Base-by-base conservation (phyloP, 768 basidiomycete genomes). In the Russula foetens region DNA sequence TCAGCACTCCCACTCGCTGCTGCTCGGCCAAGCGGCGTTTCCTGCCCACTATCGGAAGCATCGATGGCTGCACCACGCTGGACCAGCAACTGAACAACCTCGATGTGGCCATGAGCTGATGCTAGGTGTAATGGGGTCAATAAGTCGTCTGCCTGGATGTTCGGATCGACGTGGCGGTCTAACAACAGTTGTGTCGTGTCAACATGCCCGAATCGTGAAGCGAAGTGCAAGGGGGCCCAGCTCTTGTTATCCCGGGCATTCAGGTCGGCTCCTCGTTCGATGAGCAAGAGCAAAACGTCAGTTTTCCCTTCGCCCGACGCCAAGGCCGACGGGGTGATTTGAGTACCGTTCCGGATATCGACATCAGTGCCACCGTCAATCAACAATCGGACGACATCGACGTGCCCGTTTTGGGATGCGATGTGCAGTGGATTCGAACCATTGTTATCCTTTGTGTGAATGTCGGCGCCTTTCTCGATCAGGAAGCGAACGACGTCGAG, bases 241-340 rank as follows among this genome's bases (percentile, higher is more conserved):
- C 45, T 14, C 24, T 14, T 1, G 24, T 48, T n/a, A 11, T 48
- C 46, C 17, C 46, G 26, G 3, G 26, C 5, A 29, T 28, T 8
- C 17, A 29, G 1, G 46, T 47, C 46, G 1, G 46, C 46, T 0
- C 46, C 46, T 17, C 28, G 15, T 17, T 47, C 26, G 24, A 47
- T 47, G 5, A 47, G 28, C 3, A 47, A 47, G 6, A 7, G 15
- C 0, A 4, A 26, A 5, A 47, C 17, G n/a, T 31, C 48, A 4
- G 24, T 8, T 46, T 46, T 15, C 11, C 45, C 45, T 11, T 12
- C 14, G 0, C 1, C 14, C 23, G 45, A 46, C 14, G 45, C 45
- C 23, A 46, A 15, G 6, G 94, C 95, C 80, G 94, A 92, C 71
- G 45, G 24, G 45, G 45, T 46, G 4, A 6, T 24, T 24, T 9